phyloP scores from a whole-genome alignment of 1,284 basidiomycete genomes.

The Puccinia hordei region DNA sequence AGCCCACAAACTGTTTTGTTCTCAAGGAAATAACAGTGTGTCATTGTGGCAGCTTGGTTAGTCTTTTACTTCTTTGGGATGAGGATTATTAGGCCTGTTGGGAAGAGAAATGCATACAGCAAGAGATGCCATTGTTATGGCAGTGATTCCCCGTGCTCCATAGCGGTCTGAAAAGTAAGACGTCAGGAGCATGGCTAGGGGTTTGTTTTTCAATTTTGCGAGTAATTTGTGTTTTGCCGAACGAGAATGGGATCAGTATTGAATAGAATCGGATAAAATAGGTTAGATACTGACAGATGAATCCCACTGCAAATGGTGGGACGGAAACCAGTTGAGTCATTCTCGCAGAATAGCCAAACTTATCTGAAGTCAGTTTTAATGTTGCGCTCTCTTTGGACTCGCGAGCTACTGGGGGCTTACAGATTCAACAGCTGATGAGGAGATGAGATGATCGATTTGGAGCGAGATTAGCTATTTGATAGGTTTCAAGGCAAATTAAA shows the following conservation, averaged over 20 bases:
- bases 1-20: conserved; percentile 32
- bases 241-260: neutral
- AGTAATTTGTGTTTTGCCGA: neutral
- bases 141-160: conserved; percentile 40
- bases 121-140: conserved; percentile 12
- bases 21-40: neutral
- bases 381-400: neutral
- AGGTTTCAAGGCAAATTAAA: neutral
- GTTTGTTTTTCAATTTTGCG: neutral
- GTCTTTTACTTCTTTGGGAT: neutral
- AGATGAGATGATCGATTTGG: neutral
- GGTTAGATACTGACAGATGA: conserved; percentile 20
- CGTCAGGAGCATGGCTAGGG: conserved; percentile 38
- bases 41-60: neutral
- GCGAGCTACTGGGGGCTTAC: neutral
- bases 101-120: conserved; percentile 8
- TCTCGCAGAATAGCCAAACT: conserved; percentile 41
- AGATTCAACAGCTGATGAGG: neutral
- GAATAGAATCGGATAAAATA: neutral
- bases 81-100: neutral
- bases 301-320: conserved; percentile 33
- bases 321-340: conserved; percentile 44
- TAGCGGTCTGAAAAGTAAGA: conserved; percentile 47
- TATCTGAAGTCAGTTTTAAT: neutral
- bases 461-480: neutral